Conservation (phyloP, 2,329 filamentous ascomycete species). For the Plenodomus lindquistii region DNA sequence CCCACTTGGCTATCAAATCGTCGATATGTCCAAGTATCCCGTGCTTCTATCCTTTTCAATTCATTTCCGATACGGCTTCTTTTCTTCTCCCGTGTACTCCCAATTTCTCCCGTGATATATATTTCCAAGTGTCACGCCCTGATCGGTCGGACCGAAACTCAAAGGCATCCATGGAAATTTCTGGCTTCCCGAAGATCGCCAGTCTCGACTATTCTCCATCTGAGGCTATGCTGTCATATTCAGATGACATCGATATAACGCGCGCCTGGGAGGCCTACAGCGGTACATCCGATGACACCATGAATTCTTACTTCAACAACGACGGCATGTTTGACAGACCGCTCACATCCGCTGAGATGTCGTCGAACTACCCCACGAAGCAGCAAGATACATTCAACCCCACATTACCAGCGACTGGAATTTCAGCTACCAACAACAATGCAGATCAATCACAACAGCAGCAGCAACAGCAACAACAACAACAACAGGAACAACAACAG, state of each 20-base stretch:
- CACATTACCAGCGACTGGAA: slow-evolving; percentile 17
- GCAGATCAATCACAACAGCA: too few relatives aligned
- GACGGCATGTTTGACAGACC: slow-evolving; percentile 31
- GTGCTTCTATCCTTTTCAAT: slow-evolving; percentile 13
- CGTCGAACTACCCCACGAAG: slow-evolving; percentile 19
- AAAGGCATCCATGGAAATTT: slow-evolving; percentile 26
- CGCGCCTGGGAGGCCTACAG: slow-evolving; percentile 30
- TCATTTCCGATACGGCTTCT: neutral
- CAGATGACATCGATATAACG: slow-evolving; percentile 19
- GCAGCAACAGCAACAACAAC: too few relatives aligned
- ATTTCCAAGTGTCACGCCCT: neutral
- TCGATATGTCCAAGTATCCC: slow-evolving; percentile 24
- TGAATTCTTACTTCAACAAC: slow-evolving; percentile 34
- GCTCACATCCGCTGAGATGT: slow-evolving; percentile 27
- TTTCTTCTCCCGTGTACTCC: neutral
- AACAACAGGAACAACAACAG: too few relatives aligned
- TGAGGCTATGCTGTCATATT: slow-evolving; percentile 24
- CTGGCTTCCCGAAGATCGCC: slow-evolving; percentile 26
- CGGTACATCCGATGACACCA: slow-evolving; percentile 24
- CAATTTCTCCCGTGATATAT: neutral
- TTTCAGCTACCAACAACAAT: slow-evolving; percentile 14
- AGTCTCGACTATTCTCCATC: slow-evolving; percentile 29
- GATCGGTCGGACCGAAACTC: neutral
- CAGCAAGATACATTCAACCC: slow-evolving; percentile 16
- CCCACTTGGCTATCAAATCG: slow-evolving; percentile 23